Percentiles rank a stretch among this genome's conserved stretches.
Evolutionary conservation across 495 filamentous ascomycete species (phyloP).

Genomic region (Aspergillus funiculosus): DNA sequence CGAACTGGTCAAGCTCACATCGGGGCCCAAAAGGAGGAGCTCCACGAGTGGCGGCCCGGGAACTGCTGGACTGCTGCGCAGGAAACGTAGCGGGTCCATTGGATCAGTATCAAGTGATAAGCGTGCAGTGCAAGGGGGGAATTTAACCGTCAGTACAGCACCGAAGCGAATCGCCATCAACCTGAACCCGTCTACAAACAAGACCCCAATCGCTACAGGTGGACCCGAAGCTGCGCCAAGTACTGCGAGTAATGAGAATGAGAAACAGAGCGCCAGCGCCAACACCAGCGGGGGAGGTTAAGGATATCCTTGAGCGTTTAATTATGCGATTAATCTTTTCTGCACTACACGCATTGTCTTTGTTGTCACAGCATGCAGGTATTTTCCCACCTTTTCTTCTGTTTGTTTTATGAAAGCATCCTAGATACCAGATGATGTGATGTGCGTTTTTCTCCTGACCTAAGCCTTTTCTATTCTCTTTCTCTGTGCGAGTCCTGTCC

Average conservation of each 20-base stretch:
- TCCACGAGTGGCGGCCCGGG: slow-evolving; percentile 37
- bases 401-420: slow-evolving; percentile 26
- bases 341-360: slow-evolving; percentile 10
- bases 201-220: slow-evolving; percentile 17
- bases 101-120: slow-evolving; percentile 31
- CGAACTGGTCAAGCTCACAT: slow-evolving; percentile 66
- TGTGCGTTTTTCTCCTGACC: slow-evolving; percentile 17
- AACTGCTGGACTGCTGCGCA: slow-evolving; percentile 31
- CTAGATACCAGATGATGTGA: slow-evolving; percentile 41
- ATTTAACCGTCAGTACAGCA: slow-evolving; percentile 25
- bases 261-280: slow-evolving; percentile 37
- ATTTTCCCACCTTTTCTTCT: slow-evolving; percentile 8
- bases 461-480: slow-evolving; percentile 16
- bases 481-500: no score
- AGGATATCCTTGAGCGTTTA: not conserved
- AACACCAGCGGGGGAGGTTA: slow-evolving; percentile 26
- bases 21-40: slow-evolving; percentile 59
- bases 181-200: slow-evolving; percentile 24
- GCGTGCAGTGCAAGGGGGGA: slow-evolving; percentile 22
- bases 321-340: not conserved
- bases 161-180: slow-evolving; percentile 51
- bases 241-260: slow-evolving; percentile 32
- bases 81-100: slow-evolving; percentile 40
- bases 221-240: slow-evolving; percentile 11
- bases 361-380: slow-evolving; percentile 14